phyloP scores from a whole-genome alignment of 352 stramenopile genomes.

The Sclerospora graminicola region DNA sequence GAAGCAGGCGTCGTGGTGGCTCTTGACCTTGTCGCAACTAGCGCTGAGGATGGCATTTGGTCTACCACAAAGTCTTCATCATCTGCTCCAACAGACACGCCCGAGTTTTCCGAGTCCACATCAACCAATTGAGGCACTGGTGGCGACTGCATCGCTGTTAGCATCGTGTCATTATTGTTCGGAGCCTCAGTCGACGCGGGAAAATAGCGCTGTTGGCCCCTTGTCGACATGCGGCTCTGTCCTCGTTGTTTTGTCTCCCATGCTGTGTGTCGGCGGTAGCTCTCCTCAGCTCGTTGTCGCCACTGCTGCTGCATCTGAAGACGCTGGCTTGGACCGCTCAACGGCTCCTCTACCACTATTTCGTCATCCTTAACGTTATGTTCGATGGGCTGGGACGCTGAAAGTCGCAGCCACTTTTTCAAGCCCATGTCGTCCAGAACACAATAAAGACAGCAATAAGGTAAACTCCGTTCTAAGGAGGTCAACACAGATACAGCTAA shows the following conservation, averaged over 20 bases:
- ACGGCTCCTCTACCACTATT: conserved; percentile 8
- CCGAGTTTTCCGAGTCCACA: conserved; percentile 17
- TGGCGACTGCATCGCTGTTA: conserved; percentile 18
- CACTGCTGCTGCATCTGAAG: not conserved
- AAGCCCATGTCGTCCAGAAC: conserved; percentile 31
- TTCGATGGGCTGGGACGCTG: conserved; percentile 19
- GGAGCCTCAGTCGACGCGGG: conserved; percentile 12
- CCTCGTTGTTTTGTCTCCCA: conserved; percentile 10
- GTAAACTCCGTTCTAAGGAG: not conserved
- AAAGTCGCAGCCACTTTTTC: conserved; percentile 52
- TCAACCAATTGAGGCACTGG: conserved; percentile 5
- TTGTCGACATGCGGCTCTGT: not conserved
- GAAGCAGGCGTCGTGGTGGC: conserved; percentile 6
- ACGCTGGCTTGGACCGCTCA: conserved; percentile 2
- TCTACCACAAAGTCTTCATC: conserved; percentile 13
- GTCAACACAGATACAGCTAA: too few species aligned
- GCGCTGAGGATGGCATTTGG: not conserved
- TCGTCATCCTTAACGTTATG: conserved; percentile 10
- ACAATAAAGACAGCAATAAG: not conserved
- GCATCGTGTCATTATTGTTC: conserved; percentile 17
- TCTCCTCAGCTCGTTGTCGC: conserved; percentile 6
- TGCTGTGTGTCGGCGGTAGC: conserved; percentile 17
- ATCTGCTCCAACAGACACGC: conserved; percentile 22
- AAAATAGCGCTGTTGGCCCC: conserved; percentile 9
- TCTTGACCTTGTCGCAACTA: not conserved